A percentile compares a stretch with the other conserved stretches of the same genome.
phyloP scores from a whole-genome alignment of 176 grass and related monocot genomes.

The Bromus sterilis region DNA sequence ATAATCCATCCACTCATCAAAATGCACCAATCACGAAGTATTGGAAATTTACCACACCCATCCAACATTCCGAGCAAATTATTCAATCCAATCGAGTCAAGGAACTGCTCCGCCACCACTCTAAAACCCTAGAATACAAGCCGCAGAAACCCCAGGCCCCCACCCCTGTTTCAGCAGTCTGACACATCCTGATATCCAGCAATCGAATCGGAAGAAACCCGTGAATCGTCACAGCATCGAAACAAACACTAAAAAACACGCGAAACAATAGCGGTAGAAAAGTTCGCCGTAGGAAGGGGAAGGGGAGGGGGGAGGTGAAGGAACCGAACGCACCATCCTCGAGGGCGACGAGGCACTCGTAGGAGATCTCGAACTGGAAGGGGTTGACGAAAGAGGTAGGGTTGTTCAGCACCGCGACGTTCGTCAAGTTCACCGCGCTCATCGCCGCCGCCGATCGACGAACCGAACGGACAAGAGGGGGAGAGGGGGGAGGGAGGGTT shows the following conservation, averaged over 20 bases:
- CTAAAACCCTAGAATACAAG: conserved; percentile 5
- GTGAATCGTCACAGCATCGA: neutral
- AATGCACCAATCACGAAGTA: neutral
- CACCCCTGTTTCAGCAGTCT: neutral
- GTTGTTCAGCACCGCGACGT: conserved; percentile 87
- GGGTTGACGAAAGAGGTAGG: conserved; percentile 84
- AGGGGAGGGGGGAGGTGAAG: neutral
- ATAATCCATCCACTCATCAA: neutral
- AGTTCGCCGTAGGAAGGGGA: neutral
- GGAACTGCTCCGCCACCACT: neutral
- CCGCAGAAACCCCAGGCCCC: neutral
- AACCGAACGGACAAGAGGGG: neutral
- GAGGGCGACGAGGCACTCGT: conserved; percentile 92
- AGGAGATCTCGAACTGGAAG: conserved; percentile 99
- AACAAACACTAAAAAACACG: neutral
- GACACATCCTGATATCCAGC: neutral
- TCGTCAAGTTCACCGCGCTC: conserved; percentile 91
- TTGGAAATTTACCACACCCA: neutral
- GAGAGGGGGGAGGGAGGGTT: neutral
- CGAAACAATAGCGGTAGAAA: neutral
- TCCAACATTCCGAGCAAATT: neutral
- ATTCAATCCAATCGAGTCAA: neutral
- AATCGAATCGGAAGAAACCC: neutral
- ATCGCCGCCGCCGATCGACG: conserved; percentile 28
- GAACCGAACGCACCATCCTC: conserved; percentile 51